Conservation (phyloP, 2,329 filamentous ascomycete genomes). For the Apiospora malaysiana region DNA sequence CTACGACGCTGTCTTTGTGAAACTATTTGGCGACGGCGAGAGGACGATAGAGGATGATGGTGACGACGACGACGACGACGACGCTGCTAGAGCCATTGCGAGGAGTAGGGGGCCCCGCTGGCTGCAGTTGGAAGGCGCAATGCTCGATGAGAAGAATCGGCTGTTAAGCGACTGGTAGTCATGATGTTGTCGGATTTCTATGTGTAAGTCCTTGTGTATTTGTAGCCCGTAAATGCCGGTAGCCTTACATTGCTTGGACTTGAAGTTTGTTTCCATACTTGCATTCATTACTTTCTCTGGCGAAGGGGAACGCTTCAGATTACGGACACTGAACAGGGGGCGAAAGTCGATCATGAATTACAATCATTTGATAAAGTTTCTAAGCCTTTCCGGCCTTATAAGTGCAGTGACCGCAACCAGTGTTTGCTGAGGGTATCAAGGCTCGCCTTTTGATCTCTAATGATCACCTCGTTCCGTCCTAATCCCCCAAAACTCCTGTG, state of each 20-base stretch:
- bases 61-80: slow-evolving; percentile 23
- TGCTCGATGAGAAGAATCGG: slow-evolving; percentile 32
- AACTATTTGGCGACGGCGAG: slow-evolving; percentile 86
- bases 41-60: slow-evolving; percentile 49
- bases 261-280: not conserved
- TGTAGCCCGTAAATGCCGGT: not conserved
- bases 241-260: not conserved
- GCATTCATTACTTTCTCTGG: not conserved
- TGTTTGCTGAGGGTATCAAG: slow-evolving; percentile 17
- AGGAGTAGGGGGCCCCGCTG: not conserved
- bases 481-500: not conserved
- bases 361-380: not conserved
- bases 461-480: not conserved
- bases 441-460: not conserved
- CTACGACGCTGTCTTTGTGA: slow-evolving; percentile 70
- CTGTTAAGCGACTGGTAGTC: slow-evolving; percentile 37
- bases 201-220: not conserved
- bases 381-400: slow-evolving; percentile 1
- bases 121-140: slow-evolving; percentile 7
- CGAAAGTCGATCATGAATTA: slow-evolving; percentile 19
- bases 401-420: slow-evolving; percentile 12
- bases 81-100: not conserved
- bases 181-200: not conserved
- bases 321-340: not conserved
- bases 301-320: not conserved